Evolutionary conservation across 2,329 filamentous ascomycete species (phyloP).

Genomic region (Ustulina deusta): DNA sequence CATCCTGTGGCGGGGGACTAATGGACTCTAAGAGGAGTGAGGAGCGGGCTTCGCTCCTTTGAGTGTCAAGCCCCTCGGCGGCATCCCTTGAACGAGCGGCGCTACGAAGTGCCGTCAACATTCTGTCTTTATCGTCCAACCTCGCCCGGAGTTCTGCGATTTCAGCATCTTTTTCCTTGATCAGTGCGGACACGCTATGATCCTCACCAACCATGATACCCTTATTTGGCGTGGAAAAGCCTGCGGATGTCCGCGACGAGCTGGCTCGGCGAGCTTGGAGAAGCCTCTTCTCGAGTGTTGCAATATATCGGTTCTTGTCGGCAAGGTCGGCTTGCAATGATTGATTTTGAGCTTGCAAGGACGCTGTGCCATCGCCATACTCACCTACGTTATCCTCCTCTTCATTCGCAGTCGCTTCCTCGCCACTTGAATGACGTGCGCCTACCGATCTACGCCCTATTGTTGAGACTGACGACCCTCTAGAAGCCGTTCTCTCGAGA

Average conservation of each 20-base stretch:
- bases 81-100: conserved; percentile 87
- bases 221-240: conserved; percentile 71
- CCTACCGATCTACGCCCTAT: conserved; percentile 66
- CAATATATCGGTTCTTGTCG: conserved; percentile 98
- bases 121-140: conserved; percentile 93
- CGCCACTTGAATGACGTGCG: conserved; percentile 59
- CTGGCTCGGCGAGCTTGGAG: conserved; percentile 91
- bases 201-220: conserved; percentile 81
- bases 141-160: conserved; percentile 90
- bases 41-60: conserved; percentile 49
- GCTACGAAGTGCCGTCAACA: conserved; percentile 87
- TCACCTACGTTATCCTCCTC: conserved; percentile 81
- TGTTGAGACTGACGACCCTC: conserved; percentile 72
- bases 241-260: conserved; percentile 85
- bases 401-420: conserved; percentile 59
- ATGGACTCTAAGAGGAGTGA: conserved; percentile 51
- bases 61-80: conserved; percentile 67
- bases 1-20: conserved; percentile 51
- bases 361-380: conserved; percentile 87
- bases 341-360: conserved; percentile 83
- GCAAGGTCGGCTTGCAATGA: conserved; percentile 93
- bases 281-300: conserved; percentile 90
- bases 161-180: conserved; percentile 92
- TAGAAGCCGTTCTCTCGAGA: conserved; percentile 74
- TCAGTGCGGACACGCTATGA: conserved; percentile 75